Evolutionary conservation across 164 flowering plant species (phyloP), one percentile per base, ranked within the genome.

Genomic region (Dillenia suffruticosa): DNA sequence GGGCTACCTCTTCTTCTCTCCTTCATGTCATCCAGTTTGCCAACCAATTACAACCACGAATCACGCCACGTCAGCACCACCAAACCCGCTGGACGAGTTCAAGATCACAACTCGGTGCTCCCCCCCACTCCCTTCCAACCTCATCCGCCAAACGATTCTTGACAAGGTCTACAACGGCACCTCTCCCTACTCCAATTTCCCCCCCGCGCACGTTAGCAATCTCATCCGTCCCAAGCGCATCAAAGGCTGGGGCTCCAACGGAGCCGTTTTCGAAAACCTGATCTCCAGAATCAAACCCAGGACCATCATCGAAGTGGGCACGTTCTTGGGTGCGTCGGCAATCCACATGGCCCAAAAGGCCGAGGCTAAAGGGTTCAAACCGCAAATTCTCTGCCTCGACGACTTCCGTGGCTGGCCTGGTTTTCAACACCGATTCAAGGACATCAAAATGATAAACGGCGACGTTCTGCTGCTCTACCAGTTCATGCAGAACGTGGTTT

Each of bases 361-460:
- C n/a, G 71, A 72, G 22, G 17, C 52, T n/a, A 74, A 84, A 63
- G 87, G 87, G 0, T 75, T 86, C 54, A 12, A 64, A 8, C 74
- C 92, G 14, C 86, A 80, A 72, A 84, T 89, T 8, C 68, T 89
- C 22, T 86, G 96, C 73, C 44, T 89, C 14, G 96, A 89, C 70
- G 96, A 89, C 26, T 89, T 89, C 32, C 85, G 96, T 0, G 96
- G 96, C 1, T 89, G 96, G 96, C 82, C 96, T 26, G 86, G 87
- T 15, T 89, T 81, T 60, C 63, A 68, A 9, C 71, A 69, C 70
- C 62, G 62, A 51, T 75, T 84, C 58, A 57, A 43, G 26, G 79
- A 79, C 68, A 68, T 84, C 2, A 40, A 15, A 6, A 66, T 79
- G 80, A 58, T 84, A 43, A 89, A 83, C 67, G 96, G 87, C 46